Percentiles rank a stretch among this genome's conserved stretches.
phyloP scores from a whole-genome alignment of 2,329 filamentous ascomycete species.

The Ilyonectria destructans region DNA sequence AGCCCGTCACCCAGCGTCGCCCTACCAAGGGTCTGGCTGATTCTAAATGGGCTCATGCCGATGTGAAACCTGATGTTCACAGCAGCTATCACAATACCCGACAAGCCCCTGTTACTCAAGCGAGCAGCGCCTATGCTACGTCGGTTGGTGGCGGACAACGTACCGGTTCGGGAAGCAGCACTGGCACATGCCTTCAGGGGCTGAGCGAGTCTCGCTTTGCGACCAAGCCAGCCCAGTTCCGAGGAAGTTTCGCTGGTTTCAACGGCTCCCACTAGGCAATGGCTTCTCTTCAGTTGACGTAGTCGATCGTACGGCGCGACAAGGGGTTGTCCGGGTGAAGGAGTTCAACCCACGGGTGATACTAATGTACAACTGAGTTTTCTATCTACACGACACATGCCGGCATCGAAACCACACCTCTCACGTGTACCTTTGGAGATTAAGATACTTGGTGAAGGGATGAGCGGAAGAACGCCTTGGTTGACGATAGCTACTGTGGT shows the following conservation, averaged over 20 bases:
- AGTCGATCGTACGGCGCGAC: too few relatives aligned
- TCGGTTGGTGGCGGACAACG: not conserved
- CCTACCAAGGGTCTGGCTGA: constrained; percentile 34
- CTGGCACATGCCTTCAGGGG: not conserved
- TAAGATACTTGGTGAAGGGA: constrained; percentile 5
- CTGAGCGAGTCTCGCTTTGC: constrained; percentile 38
- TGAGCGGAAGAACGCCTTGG: not conserved
- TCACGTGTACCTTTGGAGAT: constrained; percentile 16
- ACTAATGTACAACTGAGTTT: not conserved
- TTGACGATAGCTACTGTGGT: constrained; percentile 29
- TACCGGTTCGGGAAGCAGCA: not conserved
- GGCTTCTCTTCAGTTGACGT: too few relatives aligned
- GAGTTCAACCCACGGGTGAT: not conserved
- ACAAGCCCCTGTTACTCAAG: not conserved
- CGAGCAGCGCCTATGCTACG: not conserved
- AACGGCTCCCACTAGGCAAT: not conserved
- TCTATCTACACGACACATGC: not conserved
- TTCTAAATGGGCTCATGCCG: constrained; percentile 35
- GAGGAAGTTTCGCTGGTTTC: constrained; percentile 37
- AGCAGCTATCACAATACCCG: not conserved
- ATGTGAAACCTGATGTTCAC: not conserved
- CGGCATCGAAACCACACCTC: not conserved
- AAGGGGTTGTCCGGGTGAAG: not conserved
- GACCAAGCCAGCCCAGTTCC: constrained; percentile 13
- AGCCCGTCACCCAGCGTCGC: not conserved